Evolutionary conservation across 1,284 basidiomycete species (phyloP).

Genomic region (Blastosporella zonata): DNA sequence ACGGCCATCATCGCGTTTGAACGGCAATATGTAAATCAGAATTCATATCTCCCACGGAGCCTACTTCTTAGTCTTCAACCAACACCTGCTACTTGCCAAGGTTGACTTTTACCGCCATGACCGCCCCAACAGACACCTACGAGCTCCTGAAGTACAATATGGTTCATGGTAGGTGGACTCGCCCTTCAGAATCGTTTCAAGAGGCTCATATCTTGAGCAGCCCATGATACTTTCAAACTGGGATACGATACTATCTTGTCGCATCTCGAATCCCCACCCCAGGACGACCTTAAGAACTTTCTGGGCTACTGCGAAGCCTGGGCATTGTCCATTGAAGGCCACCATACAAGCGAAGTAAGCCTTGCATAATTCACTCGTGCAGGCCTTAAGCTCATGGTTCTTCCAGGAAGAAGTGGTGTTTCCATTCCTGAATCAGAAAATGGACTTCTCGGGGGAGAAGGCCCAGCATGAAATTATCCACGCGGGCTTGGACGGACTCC

Average conservation of each 20-base stretch:
- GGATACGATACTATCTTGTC: conserved; percentile 32
- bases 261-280: conserved; percentile 33
- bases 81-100: background rate
- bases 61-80: background rate
- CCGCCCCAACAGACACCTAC: conserved; percentile 16
- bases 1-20: too few species aligned
- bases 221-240: conserved; percentile 32
- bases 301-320: conserved; percentile 39
- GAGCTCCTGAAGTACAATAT: conserved; percentile 21
- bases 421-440: conserved; percentile 32
- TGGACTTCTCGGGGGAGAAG: conserved; percentile 34
- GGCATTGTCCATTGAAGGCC: conserved; percentile 28
- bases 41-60: background rate
- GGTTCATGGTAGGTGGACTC: conserved; percentile 13
- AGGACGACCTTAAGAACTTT: conserved; percentile 36
- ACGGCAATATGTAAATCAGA: too few species aligned
- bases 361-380: background rate
- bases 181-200: background rate
- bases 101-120: conserved; percentile 7
- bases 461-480: conserved; percentile 36
- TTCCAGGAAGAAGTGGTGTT: conserved; percentile 32
- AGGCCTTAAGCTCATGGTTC: background rate
- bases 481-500: conserved; percentile 26
- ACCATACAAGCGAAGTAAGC: conserved; percentile 33
- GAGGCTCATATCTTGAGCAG: conserved; percentile 16